Evolutionary conservation across 306 rosid genomes (phyloP).

Genomic region (Ormosia semicastrata): DNA sequence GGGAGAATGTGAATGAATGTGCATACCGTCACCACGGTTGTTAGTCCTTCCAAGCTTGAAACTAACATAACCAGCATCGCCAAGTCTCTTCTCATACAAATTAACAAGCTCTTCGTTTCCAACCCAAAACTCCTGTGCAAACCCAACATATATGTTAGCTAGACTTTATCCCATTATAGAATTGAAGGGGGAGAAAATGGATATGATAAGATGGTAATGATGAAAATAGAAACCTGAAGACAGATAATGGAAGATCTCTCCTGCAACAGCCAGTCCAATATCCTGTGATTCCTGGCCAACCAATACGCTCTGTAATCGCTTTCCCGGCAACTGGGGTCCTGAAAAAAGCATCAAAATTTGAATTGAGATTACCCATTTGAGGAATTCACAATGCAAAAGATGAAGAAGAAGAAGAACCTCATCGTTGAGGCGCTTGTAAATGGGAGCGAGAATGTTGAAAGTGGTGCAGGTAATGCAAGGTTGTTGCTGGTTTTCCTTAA

Average conservation of each 20-base stretch:
- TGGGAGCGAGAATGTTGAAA: conserved; percentile 95
- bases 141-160: not conserved
- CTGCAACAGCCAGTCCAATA: conserved; percentile 71
- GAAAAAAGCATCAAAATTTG: not conserved
- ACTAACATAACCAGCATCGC: conserved; percentile 71
- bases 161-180: not conserved
- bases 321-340: conserved; percentile 80
- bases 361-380: not conserved
- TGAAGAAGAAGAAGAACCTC: conserved; percentile 45
- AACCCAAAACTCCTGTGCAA: conserved; percentile 77
- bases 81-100: conserved; percentile 71
- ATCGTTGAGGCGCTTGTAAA: conserved; percentile 77
- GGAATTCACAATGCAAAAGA: not conserved
- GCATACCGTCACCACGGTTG: conserved; percentile 94
- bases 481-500: conserved; percentile 63
- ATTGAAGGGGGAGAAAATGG: not conserved
- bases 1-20: conserved; percentile 17
- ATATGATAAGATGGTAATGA: not conserved
- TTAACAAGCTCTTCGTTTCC: conserved; percentile 83
- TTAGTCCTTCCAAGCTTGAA: conserved; percentile 92
- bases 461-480: conserved; percentile 92
- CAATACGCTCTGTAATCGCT: conserved; percentile 73
- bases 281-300: conserved; percentile 81
- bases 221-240: conserved; percentile 70
- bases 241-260: conserved; percentile 94